Conservation (phyloP, 2,329 filamentous ascomycete genomes). For the Polytolypa hystricis region DNA sequence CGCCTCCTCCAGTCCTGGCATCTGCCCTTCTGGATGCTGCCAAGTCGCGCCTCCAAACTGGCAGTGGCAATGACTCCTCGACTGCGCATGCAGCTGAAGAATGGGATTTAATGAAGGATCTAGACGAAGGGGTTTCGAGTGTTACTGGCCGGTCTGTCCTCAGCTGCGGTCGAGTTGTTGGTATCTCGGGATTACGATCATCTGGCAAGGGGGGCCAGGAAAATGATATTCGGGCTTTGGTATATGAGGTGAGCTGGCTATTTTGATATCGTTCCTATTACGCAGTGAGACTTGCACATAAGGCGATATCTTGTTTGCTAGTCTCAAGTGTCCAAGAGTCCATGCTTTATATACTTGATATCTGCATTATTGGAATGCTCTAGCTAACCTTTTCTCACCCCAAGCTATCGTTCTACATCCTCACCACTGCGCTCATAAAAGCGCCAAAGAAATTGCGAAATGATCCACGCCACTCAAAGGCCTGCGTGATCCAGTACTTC, state of each 20-base stretch:
- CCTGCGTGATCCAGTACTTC: conserved; percentile 11
- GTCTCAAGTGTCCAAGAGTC: too few species aligned
- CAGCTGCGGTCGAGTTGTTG: conserved; percentile 8
- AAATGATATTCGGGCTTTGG: conserved; percentile 3
- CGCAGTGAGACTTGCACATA: too few species aligned
- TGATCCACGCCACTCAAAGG: conserved; percentile 2
- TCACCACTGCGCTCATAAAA: conserved; percentile 2
- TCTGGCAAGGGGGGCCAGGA: background rate
- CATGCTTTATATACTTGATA: background rate
- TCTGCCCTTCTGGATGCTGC: conserved; percentile 7
- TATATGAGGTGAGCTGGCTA: conserved; percentile 3
- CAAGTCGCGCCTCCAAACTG: background rate
- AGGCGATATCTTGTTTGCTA: too few species aligned
- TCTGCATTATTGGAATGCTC: too few species aligned
- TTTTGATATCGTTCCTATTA: too few species aligned
- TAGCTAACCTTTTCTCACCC: conserved; percentile 1
- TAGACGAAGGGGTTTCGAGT: conserved; percentile 4
- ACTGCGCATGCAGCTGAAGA: background rate
- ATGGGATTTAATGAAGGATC: conserved; percentile 6
- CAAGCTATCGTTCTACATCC: conserved; percentile 3
- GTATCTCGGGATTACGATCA: conserved; percentile 8
- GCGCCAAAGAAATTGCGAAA: background rate
- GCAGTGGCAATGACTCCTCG: background rate
- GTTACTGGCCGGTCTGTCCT: conserved; percentile 6
- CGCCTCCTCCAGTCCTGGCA: conserved; percentile 10